Conservation (phyloP, 176 grass and related monocot species). For the Oryza glaberrima region DNA sequence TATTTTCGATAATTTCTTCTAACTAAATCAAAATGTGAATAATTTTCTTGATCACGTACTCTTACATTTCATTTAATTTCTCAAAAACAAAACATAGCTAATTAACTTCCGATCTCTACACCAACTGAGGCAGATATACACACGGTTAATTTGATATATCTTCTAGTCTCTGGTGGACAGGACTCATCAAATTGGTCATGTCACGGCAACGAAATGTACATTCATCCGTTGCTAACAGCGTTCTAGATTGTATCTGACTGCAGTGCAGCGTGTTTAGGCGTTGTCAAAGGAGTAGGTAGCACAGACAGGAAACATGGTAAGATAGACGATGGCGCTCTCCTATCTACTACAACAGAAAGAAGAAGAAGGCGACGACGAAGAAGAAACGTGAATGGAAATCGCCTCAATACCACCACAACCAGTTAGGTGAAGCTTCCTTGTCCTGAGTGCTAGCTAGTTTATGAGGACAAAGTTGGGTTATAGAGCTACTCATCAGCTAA, state of each 20-base stretch:
- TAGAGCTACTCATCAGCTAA: slow-evolving; percentile 62
- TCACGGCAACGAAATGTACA: background rate
- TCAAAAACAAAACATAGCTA: background rate
- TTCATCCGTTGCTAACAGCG: background rate
- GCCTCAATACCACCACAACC: slow-evolving; percentile 10
- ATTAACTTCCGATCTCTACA: no score
- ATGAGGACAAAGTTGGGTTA: slow-evolving; percentile 34
- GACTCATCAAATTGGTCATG: background rate
- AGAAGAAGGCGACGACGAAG: background rate
- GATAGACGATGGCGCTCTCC: slow-evolving; percentile 36
- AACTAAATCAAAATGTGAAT: background rate
- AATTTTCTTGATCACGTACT: background rate
- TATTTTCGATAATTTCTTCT: background rate
- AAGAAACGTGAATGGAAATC: background rate
- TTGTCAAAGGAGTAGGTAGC: slow-evolving; percentile 39
- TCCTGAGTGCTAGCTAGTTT: slow-evolving; percentile 38
- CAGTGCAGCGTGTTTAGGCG: background rate
- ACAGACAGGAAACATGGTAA: slow-evolving; percentile 21
- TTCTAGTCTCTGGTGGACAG: background rate
- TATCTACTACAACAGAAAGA: slow-evolving; percentile 18
- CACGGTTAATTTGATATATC: no score
- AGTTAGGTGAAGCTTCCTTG: slow-evolving; percentile 42
- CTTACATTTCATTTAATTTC: background rate
- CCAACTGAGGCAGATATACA: no score
- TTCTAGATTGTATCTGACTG: slow-evolving; percentile 5